A percentile compares a stretch with the other conserved stretches of the same genome.
Conservation (phyloP, 352 stramenopile genomes). For the Pythium sp. region DNA sequence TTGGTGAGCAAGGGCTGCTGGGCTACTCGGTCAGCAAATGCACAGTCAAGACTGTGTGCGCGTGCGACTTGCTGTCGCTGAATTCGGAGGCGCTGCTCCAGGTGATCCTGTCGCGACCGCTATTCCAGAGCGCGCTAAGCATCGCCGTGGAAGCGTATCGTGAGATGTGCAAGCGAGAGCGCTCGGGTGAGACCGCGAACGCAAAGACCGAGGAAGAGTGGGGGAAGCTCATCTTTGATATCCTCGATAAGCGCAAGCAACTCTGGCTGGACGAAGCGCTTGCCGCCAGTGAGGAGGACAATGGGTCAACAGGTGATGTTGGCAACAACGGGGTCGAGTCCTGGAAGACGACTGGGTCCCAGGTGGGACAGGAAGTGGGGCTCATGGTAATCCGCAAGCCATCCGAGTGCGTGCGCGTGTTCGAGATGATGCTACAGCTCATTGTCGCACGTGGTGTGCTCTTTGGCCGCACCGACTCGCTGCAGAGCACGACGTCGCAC, state of each 20-base stretch:
- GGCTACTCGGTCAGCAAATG: slow-evolving; percentile 37
- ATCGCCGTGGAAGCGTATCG: slow-evolving; percentile 52
- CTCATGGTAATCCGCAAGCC: slow-evolving; percentile 28
- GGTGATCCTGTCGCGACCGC: slow-evolving; percentile 33
- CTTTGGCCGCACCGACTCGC: slow-evolving; percentile 17
- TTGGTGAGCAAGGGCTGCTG: slow-evolving; percentile 48
- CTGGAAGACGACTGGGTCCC: slow-evolving; percentile 25
- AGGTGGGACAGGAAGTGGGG: slow-evolving; percentile 25
- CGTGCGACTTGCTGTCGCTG: slow-evolving; percentile 54
- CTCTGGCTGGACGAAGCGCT: slow-evolving; percentile 37
- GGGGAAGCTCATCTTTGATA: slow-evolving; percentile 35
- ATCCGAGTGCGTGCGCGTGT: slow-evolving; percentile 38
- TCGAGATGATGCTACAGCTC: slow-evolving; percentile 50
- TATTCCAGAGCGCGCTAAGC: slow-evolving; percentile 34
- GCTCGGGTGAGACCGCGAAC: neutral
- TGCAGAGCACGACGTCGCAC: slow-evolving; percentile 21
- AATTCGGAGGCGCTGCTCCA: slow-evolving; percentile 38
- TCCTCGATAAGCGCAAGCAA: slow-evolving; percentile 27
- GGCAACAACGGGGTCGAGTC: slow-evolving; percentile 20
- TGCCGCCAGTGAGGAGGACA: slow-evolving; percentile 9
- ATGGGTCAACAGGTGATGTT: neutral
- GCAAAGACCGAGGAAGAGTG: slow-evolving; percentile 34
- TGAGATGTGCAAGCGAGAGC: slow-evolving; percentile 28
- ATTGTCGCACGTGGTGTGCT: slow-evolving; percentile 38
- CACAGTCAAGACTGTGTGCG: slow-evolving; percentile 41